A percentile compares a stretch with the other conserved stretches of the same genome.
Conservation (phyloP, 306 rosid species). For the Lablab purpureus region DNA sequence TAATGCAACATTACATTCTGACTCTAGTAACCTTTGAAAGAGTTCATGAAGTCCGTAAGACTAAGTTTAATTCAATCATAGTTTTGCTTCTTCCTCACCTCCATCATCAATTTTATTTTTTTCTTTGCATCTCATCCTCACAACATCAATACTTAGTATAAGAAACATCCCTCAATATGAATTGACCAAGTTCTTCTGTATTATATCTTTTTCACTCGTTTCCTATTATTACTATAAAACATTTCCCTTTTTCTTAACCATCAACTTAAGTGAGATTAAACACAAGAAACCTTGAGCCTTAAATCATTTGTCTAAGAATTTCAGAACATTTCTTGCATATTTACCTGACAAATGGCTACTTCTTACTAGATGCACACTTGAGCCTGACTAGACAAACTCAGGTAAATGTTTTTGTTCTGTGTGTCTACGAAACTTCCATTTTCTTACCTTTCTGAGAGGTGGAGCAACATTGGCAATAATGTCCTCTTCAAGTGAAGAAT, state of each 20-base stretch:
- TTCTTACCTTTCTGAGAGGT: conserved; percentile 76
- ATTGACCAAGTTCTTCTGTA: background rate
- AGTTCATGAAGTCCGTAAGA: background rate
- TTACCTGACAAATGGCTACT: conserved; percentile 8
- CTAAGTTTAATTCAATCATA: conserved; percentile 8
- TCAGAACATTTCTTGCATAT: background rate
- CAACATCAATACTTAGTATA: background rate
- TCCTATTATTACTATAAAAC: background rate
- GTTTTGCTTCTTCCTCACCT: background rate
- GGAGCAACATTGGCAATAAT: conserved; percentile 61
- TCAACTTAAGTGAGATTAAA: background rate
- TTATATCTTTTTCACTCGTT: background rate
- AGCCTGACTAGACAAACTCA: background rate
- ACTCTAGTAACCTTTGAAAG: background rate
- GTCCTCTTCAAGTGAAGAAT: conserved; percentile 90
- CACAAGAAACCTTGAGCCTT: background rate
- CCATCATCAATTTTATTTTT: background rate
- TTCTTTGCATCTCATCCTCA: background rate
- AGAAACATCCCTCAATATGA: background rate
- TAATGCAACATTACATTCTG: background rate
- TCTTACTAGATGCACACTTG: background rate
- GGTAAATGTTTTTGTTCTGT: conserved; percentile 14
- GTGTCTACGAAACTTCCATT: conserved; percentile 22
- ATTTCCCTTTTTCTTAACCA: background rate
- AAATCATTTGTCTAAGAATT: background rate